Conservation (phyloP, 345 rosid genomes). For the Aurinia saxatilis region DNA sequence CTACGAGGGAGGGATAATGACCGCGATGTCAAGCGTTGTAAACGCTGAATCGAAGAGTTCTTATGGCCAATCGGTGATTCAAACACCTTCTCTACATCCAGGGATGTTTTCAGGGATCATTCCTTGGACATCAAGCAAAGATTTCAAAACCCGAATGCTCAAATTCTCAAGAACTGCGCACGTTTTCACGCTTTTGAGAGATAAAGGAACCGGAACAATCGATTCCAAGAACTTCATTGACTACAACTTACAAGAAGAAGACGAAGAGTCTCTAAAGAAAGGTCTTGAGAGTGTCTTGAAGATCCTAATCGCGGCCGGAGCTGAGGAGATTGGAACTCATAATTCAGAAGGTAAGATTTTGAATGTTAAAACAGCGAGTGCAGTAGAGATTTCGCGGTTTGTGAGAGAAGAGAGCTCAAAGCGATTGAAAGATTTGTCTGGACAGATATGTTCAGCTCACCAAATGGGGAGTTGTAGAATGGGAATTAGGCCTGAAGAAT, state of each 20-base stretch:
- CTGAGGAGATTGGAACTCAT: slow-evolving; percentile 81
- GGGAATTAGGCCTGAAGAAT: slow-evolving; percentile 50
- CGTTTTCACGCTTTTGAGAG: slow-evolving; percentile 56
- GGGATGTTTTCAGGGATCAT: slow-evolving; percentile 67
- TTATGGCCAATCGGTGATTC: slow-evolving; percentile 55
- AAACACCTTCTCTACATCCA: slow-evolving; percentile 76
- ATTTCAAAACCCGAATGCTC: slow-evolving; percentile 53
- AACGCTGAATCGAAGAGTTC: slow-evolving; percentile 30
- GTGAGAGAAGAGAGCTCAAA: slow-evolving; percentile 61
- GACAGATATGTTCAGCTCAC: slow-evolving; percentile 68
- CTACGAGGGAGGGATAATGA: slow-evolving; percentile 83
- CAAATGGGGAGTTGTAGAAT: slow-evolving; percentile 93
- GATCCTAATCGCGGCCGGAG: slow-evolving; percentile 69
- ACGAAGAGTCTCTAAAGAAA: slow-evolving; percentile 46
- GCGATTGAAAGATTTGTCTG: slow-evolving; percentile 35
- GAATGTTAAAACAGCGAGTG: slow-evolving; percentile 39
- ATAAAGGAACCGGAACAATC: slow-evolving; percentile 55
- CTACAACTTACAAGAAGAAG: slow-evolving; percentile 39
- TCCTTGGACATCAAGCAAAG: slow-evolving; percentile 72
- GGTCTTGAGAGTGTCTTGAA: slow-evolving; percentile 57
- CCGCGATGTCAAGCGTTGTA: slow-evolving; percentile 58
- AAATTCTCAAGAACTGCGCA: slow-evolving; percentile 67
- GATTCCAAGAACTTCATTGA: slow-evolving; percentile 34
- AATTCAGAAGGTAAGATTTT: slow-evolving; percentile 41
- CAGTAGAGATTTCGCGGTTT: slow-evolving; percentile 40